A percentile compares a stretch with the other conserved stretches of the same genome.
Evolutionary conservation across 2,329 filamentous ascomycete species (phyloP).

Genomic region (Leptosphaerulina australis): DNA sequence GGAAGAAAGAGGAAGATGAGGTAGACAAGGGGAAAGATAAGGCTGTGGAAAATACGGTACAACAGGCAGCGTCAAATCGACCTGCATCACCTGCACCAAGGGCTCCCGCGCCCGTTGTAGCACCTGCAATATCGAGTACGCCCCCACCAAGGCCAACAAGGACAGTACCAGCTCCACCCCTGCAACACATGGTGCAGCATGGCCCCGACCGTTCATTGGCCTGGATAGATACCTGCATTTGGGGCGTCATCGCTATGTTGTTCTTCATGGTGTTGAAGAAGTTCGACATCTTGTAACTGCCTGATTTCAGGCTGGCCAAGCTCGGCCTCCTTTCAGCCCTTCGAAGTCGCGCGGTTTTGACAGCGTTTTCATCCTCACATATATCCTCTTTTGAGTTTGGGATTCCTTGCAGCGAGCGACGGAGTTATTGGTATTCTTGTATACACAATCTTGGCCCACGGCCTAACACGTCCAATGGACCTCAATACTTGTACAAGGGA

Average conservation of each 20-base stretch:
- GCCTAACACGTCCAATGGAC: no score
- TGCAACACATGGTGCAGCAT: constrained; percentile 34
- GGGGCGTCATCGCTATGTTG: constrained; percentile 71
- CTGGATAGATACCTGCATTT: constrained; percentile 84
- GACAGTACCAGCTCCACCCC: constrained; percentile 19
- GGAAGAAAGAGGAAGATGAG: constrained; percentile 39
- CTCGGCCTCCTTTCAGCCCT: neutral
- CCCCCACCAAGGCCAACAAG: constrained; percentile 21
- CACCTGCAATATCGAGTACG: neutral
- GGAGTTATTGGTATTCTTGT: neutral
- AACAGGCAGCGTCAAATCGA: neutral
- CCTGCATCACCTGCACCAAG: constrained; percentile 19
- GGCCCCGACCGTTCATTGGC: constrained; percentile 63
- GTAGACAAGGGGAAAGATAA: constrained; percentile 32
- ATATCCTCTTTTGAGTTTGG: neutral
- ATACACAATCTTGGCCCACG: neutral
- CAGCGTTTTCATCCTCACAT: neutral
- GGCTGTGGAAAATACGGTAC: constrained; percentile 14
- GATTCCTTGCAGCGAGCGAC: neutral
- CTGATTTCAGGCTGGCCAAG: neutral
- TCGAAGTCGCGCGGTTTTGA: neutral
- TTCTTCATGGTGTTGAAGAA: constrained; percentile 69
- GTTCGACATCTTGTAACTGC: constrained; percentile 30
- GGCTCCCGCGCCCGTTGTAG: neutral
- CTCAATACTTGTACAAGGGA: no score